Percentiles rank a stretch among this genome's conserved stretches.
Evolutionary conservation across 805 yeast species (phyloP).

Genomic region (Starmera amethionina): DNA sequence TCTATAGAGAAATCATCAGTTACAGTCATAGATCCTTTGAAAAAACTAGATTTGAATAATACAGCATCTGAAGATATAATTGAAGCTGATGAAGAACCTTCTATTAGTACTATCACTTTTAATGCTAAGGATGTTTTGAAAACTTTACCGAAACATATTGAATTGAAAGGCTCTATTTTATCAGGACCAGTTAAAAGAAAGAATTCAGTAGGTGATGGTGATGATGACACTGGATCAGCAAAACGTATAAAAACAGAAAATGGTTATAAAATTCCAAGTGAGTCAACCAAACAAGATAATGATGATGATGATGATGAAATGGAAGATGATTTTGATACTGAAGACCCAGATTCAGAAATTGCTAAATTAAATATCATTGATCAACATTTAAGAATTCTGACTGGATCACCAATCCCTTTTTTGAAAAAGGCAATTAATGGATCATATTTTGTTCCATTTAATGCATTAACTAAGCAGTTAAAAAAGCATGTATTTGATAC

Average conservation of each 20-base stretch:
- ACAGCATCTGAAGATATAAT: slow-evolving; percentile 31
- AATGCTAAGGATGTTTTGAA: slow-evolving; percentile 34
- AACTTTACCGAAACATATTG: slow-evolving; percentile 29
- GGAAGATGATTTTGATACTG: slow-evolving; percentile 21
- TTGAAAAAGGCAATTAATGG: slow-evolving; percentile 48
- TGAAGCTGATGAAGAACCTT: slow-evolving; percentile 23
- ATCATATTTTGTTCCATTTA: slow-evolving; percentile 53
- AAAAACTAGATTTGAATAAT: slow-evolving; percentile 38
- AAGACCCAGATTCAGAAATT: slow-evolving; percentile 21
- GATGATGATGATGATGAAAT: slow-evolving; percentile 18
- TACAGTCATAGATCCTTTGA: slow-evolving; percentile 26
- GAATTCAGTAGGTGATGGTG: slow-evolving; percentile 8
- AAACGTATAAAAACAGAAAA: slow-evolving; percentile 8
- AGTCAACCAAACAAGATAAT: slow-evolving; percentile 11
- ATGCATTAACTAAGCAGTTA: slow-evolving; percentile 34
- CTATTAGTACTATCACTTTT: slow-evolving; percentile 20
- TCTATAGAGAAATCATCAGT: slow-evolving; percentile 51
- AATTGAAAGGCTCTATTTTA: slow-evolving; percentile 35
- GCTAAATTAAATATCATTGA: slow-evolving; percentile 29
- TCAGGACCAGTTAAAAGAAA: slow-evolving; percentile 29
- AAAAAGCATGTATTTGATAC: slow-evolving; percentile 46
- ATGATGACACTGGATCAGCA: slow-evolving; percentile 8
- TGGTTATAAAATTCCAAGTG: slow-evolving; percentile 20
- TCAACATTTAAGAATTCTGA: slow-evolving; percentile 62
- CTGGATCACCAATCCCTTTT: slow-evolving; percentile 48